Evolutionary conservation across 176 grass and related monocot genomes (phyloP), one percentile per base, ranked within the genome.

Genomic region (Avena insularis): DNA sequence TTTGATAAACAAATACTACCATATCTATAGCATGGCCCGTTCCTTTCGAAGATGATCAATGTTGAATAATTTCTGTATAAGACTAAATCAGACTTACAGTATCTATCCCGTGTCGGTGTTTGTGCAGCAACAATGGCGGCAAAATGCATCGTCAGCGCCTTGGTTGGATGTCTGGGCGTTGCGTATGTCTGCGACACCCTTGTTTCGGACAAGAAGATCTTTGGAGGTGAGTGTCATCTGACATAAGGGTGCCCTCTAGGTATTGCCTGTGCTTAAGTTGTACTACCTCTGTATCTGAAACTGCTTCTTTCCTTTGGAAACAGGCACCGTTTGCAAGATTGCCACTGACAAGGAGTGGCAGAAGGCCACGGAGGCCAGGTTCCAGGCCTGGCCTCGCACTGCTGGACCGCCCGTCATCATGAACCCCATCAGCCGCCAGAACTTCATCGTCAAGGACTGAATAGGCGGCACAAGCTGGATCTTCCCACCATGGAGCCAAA

Each of bases 351-450:
- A 98, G 87, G 93, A 95, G 87, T 98, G 95, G 95, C 89, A 50
- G 68, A n/a, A 82, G 43, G 93, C 93, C 60, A 98, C 95, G 0
- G 93, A 98, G 16, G 51, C 81, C 76, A 93, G 87, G 83, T 91
- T 98, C 61, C 95, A 95, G 91, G 95, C 95, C 27, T 98, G 95
- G 95, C 95, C 95, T 49, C 93, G 95, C 61, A 92, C 90, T 0
- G 95, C 95, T 40, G 95, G 95, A 50, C 93, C 95, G 47, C 93
- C 93, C 1, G 95, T 98, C 15, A 71, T 98, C 58, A 95, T 98
- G 93, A 98, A 98, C 88, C 95, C 95, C 71, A 92, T 98, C 77
- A 95, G 91, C 78, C 93, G 95, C 77, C 95, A 98, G 79, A 95
- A 98, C 72, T 98, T 98, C 83, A 92, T 98, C 3, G 91, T 98